Evolutionary conservation across 805 yeast genomes (phyloP), one percentile per base, ranked within the genome.

Genomic region (Candida gorgasii): DNA sequence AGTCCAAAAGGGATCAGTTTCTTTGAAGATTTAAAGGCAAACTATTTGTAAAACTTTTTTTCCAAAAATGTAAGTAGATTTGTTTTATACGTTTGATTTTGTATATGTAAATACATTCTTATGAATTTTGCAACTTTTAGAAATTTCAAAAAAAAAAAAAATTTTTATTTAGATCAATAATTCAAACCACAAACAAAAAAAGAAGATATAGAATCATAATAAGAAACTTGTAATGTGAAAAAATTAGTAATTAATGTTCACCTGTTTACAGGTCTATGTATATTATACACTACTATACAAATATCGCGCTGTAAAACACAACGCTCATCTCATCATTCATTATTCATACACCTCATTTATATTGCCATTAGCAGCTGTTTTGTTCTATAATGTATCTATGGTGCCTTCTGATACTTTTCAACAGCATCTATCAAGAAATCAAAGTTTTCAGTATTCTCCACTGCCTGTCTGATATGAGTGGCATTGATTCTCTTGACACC

Each of bases 401-500:
- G 37, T 9, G 13, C 22, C 27, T 40, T 40, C 19, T 40, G 80
- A 57, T 80, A 79, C 61, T 81, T 81, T 36, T 70, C 76, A 49
- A 82, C 82, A 5, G 82, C 76, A 36, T 89, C 97, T 33, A 86
- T 87, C 51, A 93, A 69, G 56, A 93, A 93, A 64, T 93, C 99
- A 65, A 93, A 93, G 58, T 87, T 89, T 61, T 93, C 99, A 43
- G 87, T 89, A 36, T 75, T 75, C 60, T 82, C 78, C 16, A 93
- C 89, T 0, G 98, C 96, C 40, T 82, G 78, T 53, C 87, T 84
- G 48, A 93, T 76, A 52, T 89, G 90, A 26, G 84, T 82, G 0
- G 95, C 90, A 15, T 84, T 80, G 12, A 93, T 88, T 51, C 96
- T 78, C 57, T 86, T 84, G 12, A 83, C 82, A 9, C 92, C 93